Percentiles rank a stretch among this genome's conserved stretches.
Conservation (phyloP, 2,329 filamentous ascomycete genomes). For the Colletotrichum tropicicola region DNA sequence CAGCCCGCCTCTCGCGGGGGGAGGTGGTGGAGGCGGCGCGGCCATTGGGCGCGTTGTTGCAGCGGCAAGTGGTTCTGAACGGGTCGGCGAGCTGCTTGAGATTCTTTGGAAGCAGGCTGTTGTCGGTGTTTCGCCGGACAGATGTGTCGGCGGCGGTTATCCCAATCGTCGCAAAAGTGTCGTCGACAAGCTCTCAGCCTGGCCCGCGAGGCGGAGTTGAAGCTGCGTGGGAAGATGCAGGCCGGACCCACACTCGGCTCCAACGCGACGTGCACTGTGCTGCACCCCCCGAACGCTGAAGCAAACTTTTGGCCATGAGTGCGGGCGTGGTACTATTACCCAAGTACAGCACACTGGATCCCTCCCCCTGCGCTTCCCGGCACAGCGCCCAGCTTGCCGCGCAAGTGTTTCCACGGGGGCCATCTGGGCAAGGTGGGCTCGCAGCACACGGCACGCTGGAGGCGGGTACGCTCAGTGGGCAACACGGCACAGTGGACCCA, state of each 20-base stretch:
- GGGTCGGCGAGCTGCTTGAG: background rate
- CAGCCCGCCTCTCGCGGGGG: slow-evolving; percentile 59
- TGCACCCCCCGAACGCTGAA: background rate
- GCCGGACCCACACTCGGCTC: background rate
- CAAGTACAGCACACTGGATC: slow-evolving; percentile 15
- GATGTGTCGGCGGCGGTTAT: background rate
- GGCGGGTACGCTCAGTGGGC: background rate
- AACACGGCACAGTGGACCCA: slow-evolving; percentile 10
- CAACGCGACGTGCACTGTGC: background rate
- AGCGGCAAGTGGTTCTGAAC: background rate
- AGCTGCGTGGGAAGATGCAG: background rate
- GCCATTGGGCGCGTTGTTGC: slow-evolving; percentile 34
- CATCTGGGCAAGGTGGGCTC: background rate
- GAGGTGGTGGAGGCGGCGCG: slow-evolving; percentile 47
- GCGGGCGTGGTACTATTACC: background rate
- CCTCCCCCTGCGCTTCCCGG: slow-evolving; percentile 9
- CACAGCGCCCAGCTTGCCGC: slow-evolving; percentile 20
- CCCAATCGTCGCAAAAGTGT: background rate
- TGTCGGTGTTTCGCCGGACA: background rate
- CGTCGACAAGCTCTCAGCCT: background rate
- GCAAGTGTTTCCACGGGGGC: slow-evolving; percentile 5
- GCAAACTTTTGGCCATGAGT: background rate
- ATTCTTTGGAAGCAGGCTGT: background rate
- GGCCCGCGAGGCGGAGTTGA: slow-evolving; percentile 5
- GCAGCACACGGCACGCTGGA: background rate